Evolutionary conservation across 305 asterid species (phyloP).

Genomic region (Fraxinus greggii): DNA sequence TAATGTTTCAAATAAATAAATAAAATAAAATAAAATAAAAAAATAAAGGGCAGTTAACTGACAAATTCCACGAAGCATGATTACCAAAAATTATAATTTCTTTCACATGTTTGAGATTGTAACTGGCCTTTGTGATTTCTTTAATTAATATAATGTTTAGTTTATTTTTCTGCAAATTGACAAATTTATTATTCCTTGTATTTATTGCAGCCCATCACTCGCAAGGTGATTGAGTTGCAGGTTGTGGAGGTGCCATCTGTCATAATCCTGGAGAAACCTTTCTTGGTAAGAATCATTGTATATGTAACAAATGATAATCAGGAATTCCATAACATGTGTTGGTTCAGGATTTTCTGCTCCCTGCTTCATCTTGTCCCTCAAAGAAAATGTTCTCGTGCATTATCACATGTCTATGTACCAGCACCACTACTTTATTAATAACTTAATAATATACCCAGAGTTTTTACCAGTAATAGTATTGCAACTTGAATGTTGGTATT

Average conservation of each 20-base stretch:
- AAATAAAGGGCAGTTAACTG: not conserved
- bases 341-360: constrained; percentile 8
- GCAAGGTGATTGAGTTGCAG: constrained; percentile 74
- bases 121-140: not conserved
- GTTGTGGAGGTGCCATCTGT: constrained; percentile 69
- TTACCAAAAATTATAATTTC: not conserved
- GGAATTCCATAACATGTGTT: constrained; percentile 16
- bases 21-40: not conserved
- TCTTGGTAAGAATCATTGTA: constrained; percentile 50
- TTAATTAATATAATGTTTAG: not conserved
- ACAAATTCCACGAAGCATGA: not conserved
- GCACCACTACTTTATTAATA: not conserved
- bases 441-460: constrained; percentile 2
- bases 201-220: constrained; percentile 65
- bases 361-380: constrained; percentile 8
- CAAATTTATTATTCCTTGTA: not conserved
- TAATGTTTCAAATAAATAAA: not conserved
- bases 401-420: constrained; percentile 4
- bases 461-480: constrained; percentile 12
- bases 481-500: constrained; percentile 5
- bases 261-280: constrained; percentile 79
- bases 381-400: constrained; percentile 1
- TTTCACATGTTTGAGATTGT: not conserved
- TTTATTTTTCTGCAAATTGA: not conserved
- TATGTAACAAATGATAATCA: not conserved